A percentile compares a stretch with the other conserved stretches of the same genome.
Conservation (phyloP, 352 stramenopile species). For the Globisporangium apiculatum region DNA sequence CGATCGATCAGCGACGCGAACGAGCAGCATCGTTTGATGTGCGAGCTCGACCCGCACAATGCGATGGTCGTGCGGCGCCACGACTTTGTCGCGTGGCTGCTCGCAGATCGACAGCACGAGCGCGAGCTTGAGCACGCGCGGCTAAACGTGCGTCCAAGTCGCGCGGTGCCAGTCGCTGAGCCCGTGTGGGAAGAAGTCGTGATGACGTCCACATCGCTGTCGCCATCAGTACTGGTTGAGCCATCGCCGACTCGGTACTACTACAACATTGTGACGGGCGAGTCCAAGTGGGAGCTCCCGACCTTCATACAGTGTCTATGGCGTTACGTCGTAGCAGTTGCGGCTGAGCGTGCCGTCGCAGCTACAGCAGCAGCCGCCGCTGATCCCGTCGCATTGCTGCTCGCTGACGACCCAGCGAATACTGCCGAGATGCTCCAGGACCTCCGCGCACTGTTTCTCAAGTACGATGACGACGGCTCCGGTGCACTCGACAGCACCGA, state of each 20-base stretch:
- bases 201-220: slow-evolving; percentile 5
- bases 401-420: slow-evolving; percentile 10
- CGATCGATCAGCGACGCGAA: slow-evolving; percentile 32
- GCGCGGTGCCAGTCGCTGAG: slow-evolving; percentile 14
- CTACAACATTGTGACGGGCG: slow-evolving; percentile 43
- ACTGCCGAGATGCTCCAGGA: slow-evolving; percentile 33
- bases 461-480: slow-evolving; percentile 54
- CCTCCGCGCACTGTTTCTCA: slow-evolving; percentile 39
- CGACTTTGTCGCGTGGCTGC: slow-evolving; percentile 49
- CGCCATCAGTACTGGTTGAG: neutral
- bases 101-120: slow-evolving; percentile 28
- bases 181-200: slow-evolving; percentile 39
- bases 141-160: slow-evolving; percentile 6
- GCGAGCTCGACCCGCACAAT: slow-evolving; percentile 50
- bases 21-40: slow-evolving; percentile 39
- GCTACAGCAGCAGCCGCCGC: neutral
- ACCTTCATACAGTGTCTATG: slow-evolving; percentile 31
- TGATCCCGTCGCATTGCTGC: neutral
- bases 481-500: slow-evolving; percentile 37
- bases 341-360: slow-evolving; percentile 11
- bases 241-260: slow-evolving; percentile 23
- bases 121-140: slow-evolving; percentile 12
- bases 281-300: slow-evolving; percentile 42
- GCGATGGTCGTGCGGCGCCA: slow-evolving; percentile 44
- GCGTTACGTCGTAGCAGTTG: slow-evolving; percentile 16